phyloP scores from a whole-genome alignment of 306 rosid species.

The Aeschynomene evenia region DNA sequence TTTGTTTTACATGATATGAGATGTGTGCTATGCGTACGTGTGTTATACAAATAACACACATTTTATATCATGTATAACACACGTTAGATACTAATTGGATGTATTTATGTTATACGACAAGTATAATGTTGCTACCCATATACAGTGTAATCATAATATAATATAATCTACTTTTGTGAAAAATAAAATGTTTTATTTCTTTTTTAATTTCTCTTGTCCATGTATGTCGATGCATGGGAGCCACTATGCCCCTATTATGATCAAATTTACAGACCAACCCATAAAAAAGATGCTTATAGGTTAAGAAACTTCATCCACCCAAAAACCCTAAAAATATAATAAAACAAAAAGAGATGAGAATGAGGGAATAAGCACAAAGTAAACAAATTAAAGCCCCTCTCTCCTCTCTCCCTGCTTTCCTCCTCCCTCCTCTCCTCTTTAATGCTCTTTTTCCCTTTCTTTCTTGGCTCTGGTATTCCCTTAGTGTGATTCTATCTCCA shows the following conservation, averaged over 20 bases:
- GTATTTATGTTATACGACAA: no score
- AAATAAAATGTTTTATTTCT: no score
- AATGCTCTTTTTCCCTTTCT: conserved; percentile 51
- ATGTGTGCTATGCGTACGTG: no score
- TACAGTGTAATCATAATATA: conserved; percentile 34
- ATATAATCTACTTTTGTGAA: neutral
- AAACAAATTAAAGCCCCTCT: conserved; percentile 66
- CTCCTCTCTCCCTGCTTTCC: conserved; percentile 53
- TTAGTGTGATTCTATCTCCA: conserved; percentile 94
- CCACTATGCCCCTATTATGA: conserved; percentile 43
- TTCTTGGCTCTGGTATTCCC: conserved; percentile 92
- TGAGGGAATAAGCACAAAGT: conserved; percentile 79
- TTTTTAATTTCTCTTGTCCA: neutral
- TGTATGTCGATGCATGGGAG: conserved; percentile 63
- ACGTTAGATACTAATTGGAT: no score
- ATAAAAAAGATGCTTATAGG: conserved; percentile 70
- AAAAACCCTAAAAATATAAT: conserved; percentile 81
- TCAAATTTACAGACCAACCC: conserved; percentile 43
- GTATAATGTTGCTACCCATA: conserved; percentile 26
- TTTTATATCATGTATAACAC: no score
- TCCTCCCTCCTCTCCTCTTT: conserved; percentile 41
- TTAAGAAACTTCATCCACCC: conserved; percentile 81
- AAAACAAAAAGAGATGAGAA: conserved; percentile 88
- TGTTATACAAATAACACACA: no score
- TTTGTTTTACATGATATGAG: no score